Base-by-base conservation (phyloP, 306 rosid genomes). In the Arachis hypogaea region DNA sequence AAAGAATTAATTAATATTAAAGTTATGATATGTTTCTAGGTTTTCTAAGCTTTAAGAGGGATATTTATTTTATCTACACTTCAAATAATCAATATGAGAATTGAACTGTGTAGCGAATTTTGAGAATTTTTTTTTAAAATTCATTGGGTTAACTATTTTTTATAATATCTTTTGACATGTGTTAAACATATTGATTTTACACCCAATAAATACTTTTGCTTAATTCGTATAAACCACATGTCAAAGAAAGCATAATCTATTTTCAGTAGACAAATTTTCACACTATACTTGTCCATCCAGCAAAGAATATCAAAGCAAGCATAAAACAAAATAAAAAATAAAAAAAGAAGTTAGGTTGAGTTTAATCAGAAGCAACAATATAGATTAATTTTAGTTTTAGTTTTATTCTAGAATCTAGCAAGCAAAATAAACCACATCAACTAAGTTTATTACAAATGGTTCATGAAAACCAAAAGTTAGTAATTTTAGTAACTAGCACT, bases 231-330 rank as follows among this genome's bases (percentile, higher is more conserved):
- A 81, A 66, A 72, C 28, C 46, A 29, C 43, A 2, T 57, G 59
- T 67, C 72, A 12, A 50, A 61, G 38, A 2, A 12, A 67, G 14
- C 54, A 71, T 54, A 11, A 57, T 11, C 69, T 18, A 59, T 4
- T 43, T 43, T 33, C 38, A 33, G 38, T 50, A 49, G 46, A 58
- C 28, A 36, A 45, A 7, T 59, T 62, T 5, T 38, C 63, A 67
- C 18, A 22, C 44, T 45, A 42, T 55, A 56, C 84, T 76, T 69
- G 69, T 72, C 38, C 71, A 72, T 33, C 29, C 46, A 68, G 82
- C 42, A 56, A 83, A 70, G 79, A 76, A 83, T 67, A 82, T 40
- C 40, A 63, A 51, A 54, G 18, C 47, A 78, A 82, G 81, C 70
- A 83, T 43, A 16, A 59, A 52, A 6, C 64, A 46, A 46, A 46